Percentiles rank a stretch among this genome's conserved stretches.
Evolutionary conservation across 768 basidiomycete genomes (phyloP).

Genomic region (Gyrodon lividus): DNA sequence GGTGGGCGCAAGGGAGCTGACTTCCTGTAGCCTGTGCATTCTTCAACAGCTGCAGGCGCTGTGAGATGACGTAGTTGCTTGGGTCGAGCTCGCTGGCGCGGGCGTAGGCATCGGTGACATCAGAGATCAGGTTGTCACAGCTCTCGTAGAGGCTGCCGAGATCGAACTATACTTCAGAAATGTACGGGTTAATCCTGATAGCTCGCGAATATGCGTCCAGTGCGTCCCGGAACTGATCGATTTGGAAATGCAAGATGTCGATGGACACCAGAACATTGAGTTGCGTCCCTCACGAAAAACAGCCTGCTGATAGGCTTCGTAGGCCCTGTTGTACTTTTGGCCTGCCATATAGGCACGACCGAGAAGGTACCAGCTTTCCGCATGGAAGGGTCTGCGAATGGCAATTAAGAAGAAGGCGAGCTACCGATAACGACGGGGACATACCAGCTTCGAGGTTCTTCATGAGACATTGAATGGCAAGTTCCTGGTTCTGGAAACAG

Average conservation of each 20-base stretch:
- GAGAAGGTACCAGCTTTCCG: conserved; percentile 98
- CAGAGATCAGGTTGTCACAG: conserved; percentile 98
- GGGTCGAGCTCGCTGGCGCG: conserved; percentile 94
- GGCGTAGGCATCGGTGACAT: conserved; percentile 97
- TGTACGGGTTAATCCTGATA: too few relatives aligned
- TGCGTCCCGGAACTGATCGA: too few relatives aligned
- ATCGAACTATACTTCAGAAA: too few relatives aligned
- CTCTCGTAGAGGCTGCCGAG: too few relatives aligned
- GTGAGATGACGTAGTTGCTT: too few relatives aligned
- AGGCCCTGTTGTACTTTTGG: conserved; percentile 98
- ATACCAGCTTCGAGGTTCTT: conserved; percentile 90
- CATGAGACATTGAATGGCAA: conserved; percentile 90
- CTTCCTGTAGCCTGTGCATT: too few relatives aligned
- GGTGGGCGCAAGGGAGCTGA: too few relatives aligned
- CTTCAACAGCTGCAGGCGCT: too few relatives aligned
- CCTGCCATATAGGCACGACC: conserved; percentile 99
- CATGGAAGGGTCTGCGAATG: too few relatives aligned
- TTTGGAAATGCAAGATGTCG: conserved; percentile 98
- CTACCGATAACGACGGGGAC: conserved; percentile 24
- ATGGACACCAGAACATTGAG: conserved; percentile 99
- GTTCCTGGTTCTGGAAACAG: conserved; percentile 94
- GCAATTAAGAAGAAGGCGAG: not conserved
- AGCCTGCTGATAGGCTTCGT: conserved; percentile 98
- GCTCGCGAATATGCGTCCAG: too few relatives aligned
- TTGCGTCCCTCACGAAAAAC: conserved; percentile 99